Evolutionary conservation across 768 basidiomycete genomes (phyloP).

Genomic region (Hortiboletus campestris): DNA sequence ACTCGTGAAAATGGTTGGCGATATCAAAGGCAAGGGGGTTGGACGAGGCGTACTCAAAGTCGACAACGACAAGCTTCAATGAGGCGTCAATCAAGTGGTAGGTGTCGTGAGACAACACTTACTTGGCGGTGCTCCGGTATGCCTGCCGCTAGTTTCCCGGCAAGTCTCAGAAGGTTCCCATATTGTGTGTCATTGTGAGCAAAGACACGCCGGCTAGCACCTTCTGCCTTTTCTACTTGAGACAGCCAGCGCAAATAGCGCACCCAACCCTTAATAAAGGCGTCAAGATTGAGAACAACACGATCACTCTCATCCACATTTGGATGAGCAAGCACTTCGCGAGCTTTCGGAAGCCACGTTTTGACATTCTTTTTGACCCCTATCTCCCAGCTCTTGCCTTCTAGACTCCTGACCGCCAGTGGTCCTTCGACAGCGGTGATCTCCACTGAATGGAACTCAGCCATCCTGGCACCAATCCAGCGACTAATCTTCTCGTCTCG

Average conservation of each 20-base stretch:
- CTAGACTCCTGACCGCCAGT: conserved; percentile 35
- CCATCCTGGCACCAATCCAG: conserved; percentile 93
- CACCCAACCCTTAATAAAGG: conserved; percentile 63
- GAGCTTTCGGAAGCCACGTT: conserved; percentile 69
- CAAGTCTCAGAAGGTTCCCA: conserved; percentile 84
- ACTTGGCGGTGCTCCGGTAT: conserved; percentile 78
- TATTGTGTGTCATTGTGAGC: conserved; percentile 97
- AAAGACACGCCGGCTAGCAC: conserved; percentile 68
- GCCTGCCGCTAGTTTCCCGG: conserved; percentile 45
- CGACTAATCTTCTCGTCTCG: conserved; percentile 72
- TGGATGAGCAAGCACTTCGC: conserved; percentile 69
- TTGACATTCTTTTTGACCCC: conserved; percentile 65
- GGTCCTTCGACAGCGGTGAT: conserved; percentile 60
- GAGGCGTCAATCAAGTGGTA: conserved; percentile 12
- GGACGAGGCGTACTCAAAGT: conserved; percentile 94
- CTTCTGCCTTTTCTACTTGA: conserved; percentile 53
- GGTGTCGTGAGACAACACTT: conserved; percentile 21
- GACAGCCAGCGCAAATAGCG: conserved; percentile 71
- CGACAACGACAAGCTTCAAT: conserved; percentile 86
- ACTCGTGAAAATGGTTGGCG: conserved; percentile 96
- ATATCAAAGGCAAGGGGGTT: conserved; percentile 96
- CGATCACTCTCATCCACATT: conserved; percentile 44
- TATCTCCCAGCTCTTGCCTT: conserved; percentile 53
- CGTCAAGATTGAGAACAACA: conserved; percentile 59
- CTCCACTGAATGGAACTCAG: conserved; percentile 92